A percentile compares a stretch with the other conserved stretches of the same genome.
Conservation (phyloP, 2,329 filamentous ascomycete genomes). For the Didymellaceae sp. region DNA sequence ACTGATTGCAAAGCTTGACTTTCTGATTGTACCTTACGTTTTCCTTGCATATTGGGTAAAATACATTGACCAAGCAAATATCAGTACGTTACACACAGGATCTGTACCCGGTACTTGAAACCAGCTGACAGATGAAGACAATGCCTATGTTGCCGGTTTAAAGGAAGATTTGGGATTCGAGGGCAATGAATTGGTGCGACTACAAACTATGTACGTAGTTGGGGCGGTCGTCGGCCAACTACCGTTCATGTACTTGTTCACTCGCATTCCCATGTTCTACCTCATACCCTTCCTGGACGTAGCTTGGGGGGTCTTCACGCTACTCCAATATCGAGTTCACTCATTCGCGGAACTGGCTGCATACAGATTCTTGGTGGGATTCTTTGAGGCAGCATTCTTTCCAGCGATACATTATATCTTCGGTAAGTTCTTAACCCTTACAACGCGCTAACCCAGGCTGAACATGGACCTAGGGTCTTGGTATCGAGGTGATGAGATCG, state of each 20-base stretch:
- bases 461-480: slow-evolving; percentile 49
- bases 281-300: slow-evolving; percentile 60
- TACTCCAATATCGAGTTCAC: slow-evolving; percentile 61
- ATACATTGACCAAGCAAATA: slow-evolving; percentile 62
- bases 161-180: slow-evolving; percentile 60
- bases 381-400: slow-evolving; percentile 58
- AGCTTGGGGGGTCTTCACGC: slow-evolving; percentile 63
- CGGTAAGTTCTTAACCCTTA: slow-evolving; percentile 12
- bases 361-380: slow-evolving; percentile 62
- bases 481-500: slow-evolving; percentile 54
- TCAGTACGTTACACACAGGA: slow-evolving; percentile 50
- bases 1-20: slow-evolving; percentile 63
- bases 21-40: slow-evolving; percentile 63
- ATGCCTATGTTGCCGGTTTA: slow-evolving; percentile 63
- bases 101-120: background rate
- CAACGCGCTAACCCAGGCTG: background rate
- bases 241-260: slow-evolving; percentile 60
- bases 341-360: slow-evolving; percentile 59
- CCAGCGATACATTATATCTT: slow-evolving; percentile 44
- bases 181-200: slow-evolving; percentile 62
- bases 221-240: slow-evolving; percentile 60
- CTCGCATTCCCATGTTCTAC: slow-evolving; percentile 54
- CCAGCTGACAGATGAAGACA: slow-evolving; percentile 49
- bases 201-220: slow-evolving; percentile 61
- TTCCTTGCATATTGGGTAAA: slow-evolving; percentile 48